Base-by-base conservation (phyloP, 1,139 yeast species). In the Kurtzmaniella quercitrusa region DNA sequence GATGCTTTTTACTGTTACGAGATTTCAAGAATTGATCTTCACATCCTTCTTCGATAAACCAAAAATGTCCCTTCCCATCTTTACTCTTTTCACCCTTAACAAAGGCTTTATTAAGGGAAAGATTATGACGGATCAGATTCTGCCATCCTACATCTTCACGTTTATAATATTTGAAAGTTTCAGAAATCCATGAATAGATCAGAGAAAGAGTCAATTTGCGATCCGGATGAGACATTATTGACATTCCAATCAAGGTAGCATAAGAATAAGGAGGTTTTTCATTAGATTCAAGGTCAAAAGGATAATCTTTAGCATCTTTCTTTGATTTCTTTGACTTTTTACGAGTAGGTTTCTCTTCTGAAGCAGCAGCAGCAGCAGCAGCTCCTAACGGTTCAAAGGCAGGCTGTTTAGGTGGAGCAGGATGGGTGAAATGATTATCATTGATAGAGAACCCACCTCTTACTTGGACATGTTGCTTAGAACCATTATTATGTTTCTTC, bases 21-120 rank as follows among this genome's bases (percentile, higher is more conserved):
- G 79, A 80, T 58, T 82, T 86, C 56, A 87, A 73, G 57, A 93
- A 93, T 61, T 85, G 89, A 50, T 80, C 80, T 62, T 91, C 97
- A 57, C 75, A 80, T 3, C 95, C 96, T 18, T 79, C 72, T 49
- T 85, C 90, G 44, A 93, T 88, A 54, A 87, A 82, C 98, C 98
- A 94, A 63, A 85, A 93, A 66, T 91, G 96, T 29, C 98, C 98
- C 66, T 93, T 93, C 6, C 98, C 98, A 62, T 88, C 95, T 54
- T 87, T 85, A 14, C 96, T 91, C 59, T 93, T 85, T 52, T 88
- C 96, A 34, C 95, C 89, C 65, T 93, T 93, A 45, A 85, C 77
- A 55, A 89, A 89, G 1, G 96, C 95, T 60, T 88, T 89, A 65
- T 88, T 89, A 52, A 89, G 70, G 21, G 94, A 85, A 44, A 89